Evolutionary conservation across 1,139 yeast species (phyloP), one percentile per base, ranked within the genome.

Genomic region (Candida sp.): DNA sequence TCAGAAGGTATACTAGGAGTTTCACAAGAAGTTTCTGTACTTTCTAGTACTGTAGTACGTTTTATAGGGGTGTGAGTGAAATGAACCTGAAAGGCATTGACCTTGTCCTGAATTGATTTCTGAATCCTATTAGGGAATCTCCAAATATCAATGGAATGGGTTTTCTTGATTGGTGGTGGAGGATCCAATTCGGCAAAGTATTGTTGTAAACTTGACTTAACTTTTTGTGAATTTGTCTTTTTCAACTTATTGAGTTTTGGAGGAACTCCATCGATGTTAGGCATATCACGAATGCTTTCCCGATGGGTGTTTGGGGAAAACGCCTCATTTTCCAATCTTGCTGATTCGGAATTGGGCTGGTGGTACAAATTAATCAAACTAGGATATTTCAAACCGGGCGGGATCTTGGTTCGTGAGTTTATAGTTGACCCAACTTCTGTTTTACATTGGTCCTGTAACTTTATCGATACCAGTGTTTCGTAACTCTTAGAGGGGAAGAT

Each of bases 241-340:
- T 27, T 23, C 11, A 36, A 23, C 2, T 12, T 15, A 4, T 6
- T 6, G 21, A 15, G 22, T n/a, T 32, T 32, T n/a, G 6, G 12
- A 2, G 49, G 57, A 4, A 54, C 41, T 29, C 51, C 48, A 22
- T 51, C 48, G 19, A 64, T 62, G 3, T 58, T 55, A 2, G 64
- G 61, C 3, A 63, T 54, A 46, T 64, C 66, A 6, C 42, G 39
- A 21, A 48, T 15, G 3, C 48, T 44, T 5, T 55, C 64, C 29
- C 64, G 40, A 47, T 64, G 67, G 5, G 63, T 52, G 32, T 53
- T 48, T 0, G 69, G 69, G 0, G 66, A 61, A 43, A 64, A 64
- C 4, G 63, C 49, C 22, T 49, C 43, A 36, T 59, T 51, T 39
- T 63, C 67, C 15, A 61, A 46, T 7, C 48, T 45, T 1, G 55